Evolutionary conservation across 2,329 filamentous ascomycete genomes (phyloP).

Genomic region (Aspergillus novofumigatus): DNA sequence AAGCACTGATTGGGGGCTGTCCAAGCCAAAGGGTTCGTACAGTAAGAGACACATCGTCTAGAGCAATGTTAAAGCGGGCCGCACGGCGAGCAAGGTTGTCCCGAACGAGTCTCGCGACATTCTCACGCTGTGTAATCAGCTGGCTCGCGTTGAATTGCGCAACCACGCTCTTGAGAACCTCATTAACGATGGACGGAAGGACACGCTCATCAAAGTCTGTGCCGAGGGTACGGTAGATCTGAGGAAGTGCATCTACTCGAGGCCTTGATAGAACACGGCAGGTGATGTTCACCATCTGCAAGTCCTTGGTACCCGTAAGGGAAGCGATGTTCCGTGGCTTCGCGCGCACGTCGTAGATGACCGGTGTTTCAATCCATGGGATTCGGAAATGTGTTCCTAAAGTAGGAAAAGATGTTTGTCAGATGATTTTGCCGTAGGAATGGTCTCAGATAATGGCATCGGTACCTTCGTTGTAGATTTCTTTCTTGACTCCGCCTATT

Average conservation of each 20-base stretch:
- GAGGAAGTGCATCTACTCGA: conserved; percentile 79
- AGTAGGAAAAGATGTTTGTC: conserved; percentile 1
- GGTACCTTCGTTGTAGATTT: conserved; percentile 91
- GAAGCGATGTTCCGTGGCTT: conserved; percentile 96
- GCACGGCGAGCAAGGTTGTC: conserved; percentile 90
- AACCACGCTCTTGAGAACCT: conserved; percentile 97
- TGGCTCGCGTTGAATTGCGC: conserved; percentile 98
- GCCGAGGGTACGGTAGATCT: conserved; percentile 95
- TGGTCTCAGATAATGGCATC: conserved; percentile 4
- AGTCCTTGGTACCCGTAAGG: conserved; percentile 94
- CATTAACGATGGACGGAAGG: conserved; percentile 94
- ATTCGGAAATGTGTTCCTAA: conserved; percentile 86
- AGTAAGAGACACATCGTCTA: conserved; percentile 96
- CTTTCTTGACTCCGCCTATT: conserved; percentile 85
- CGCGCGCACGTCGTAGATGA: conserved; percentile 96
- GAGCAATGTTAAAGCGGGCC: conserved; percentile 91
- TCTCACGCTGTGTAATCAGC: conserved; percentile 98
- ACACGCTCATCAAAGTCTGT: conserved; percentile 97
- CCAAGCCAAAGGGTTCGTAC: conserved; percentile 48
- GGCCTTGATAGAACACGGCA: conserved; percentile 96
- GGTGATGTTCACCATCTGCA: conserved; percentile 99
- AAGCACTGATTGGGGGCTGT: not conserved
- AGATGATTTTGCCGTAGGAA: not conserved
- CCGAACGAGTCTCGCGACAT: conserved; percentile 82
- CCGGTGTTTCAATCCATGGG: conserved; percentile 95